Evolutionary conservation across 176 grass and related monocot genomes (phyloP).

Genomic region (maize (Zea mays)): Zm-B73-REFERENCE-NAM-5.0 NC_050098.1:17951001-17951500

Average conservation of each 20-base stretch:
- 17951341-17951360: not conserved
- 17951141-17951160: slow-evolving; percentile 99
- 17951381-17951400: slow-evolving; percentile 44
- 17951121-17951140: slow-evolving; percentile 95
- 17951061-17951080: slow-evolving; percentile 54
- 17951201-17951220: not conserved
- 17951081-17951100: slow-evolving; percentile 99
- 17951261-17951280: slow-evolving; percentile 95
- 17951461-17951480: slow-evolving; percentile 97
- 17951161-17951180: slow-evolving; percentile 17
- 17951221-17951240: not conserved
- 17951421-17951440: slow-evolving; percentile 92
- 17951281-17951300: slow-evolving; percentile 91
- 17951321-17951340: slow-evolving; percentile 38
- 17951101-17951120: slow-evolving; percentile 85
- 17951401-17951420: slow-evolving; percentile 82
- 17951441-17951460: slow-evolving; percentile 89
- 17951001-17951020: slow-evolving; percentile 36
- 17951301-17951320: slow-evolving; percentile 65
- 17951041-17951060: slow-evolving; percentile 15
- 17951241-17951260: slow-evolving; percentile 94
- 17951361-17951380: slow-evolving; percentile 3
- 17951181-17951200: slow-evolving; percentile 5
- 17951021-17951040: slow-evolving; percentile 8
- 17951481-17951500: slow-evolving; percentile 83